Conservation (phyloP, 2,329 filamentous ascomycete species). For the Fusarium poae region DNA sequence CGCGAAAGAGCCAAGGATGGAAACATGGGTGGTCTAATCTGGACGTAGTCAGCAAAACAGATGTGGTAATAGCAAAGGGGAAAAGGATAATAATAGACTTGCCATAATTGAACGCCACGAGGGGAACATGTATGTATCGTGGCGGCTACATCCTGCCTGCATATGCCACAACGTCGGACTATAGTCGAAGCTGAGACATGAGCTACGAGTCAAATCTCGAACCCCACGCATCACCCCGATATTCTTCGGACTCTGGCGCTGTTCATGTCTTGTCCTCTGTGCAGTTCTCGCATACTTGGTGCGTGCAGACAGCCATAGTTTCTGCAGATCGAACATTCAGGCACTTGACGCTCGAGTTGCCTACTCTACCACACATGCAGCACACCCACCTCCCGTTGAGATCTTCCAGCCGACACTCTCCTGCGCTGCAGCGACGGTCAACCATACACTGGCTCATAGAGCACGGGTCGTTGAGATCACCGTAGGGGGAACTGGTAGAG, state of each 20-base stretch:
- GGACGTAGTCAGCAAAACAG: conserved; percentile 18
- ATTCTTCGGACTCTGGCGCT: conserved; percentile 27
- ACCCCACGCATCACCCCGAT: conserved; percentile 25
- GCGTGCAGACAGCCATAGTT: conserved; percentile 64
- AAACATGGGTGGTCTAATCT: conserved; percentile 17
- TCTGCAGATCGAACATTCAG: conserved; percentile 59
- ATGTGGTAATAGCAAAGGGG: neutral
- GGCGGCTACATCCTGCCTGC: conserved; percentile 18
- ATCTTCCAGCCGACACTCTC: conserved; percentile 63
- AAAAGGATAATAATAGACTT: conserved; percentile 27
- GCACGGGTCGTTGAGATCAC: conserved; percentile 60
- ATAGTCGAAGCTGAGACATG: conserved; percentile 26
- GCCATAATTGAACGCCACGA: conserved; percentile 22
- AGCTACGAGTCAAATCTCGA: conserved; percentile 13
- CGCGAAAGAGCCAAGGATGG: conserved; percentile 12
- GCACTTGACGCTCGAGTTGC: conserved; percentile 62
- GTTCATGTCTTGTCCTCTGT: conserved; percentile 41
- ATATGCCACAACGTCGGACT: conserved; percentile 31
- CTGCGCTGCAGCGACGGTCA: conserved; percentile 61
- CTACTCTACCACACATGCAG: conserved; percentile 62
- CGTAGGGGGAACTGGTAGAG: conserved; percentile 21
- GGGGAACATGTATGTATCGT: conserved; percentile 8
- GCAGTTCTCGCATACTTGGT: conserved; percentile 62
- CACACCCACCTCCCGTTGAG: conserved; percentile 64
- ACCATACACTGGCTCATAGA: conserved; percentile 60